These are phyloP conservation scores for Venturiaceae sp. DNA, from an alignment of 2,329 filamentous ascomycete genomes.

Conservation along the genomic window DNA sequence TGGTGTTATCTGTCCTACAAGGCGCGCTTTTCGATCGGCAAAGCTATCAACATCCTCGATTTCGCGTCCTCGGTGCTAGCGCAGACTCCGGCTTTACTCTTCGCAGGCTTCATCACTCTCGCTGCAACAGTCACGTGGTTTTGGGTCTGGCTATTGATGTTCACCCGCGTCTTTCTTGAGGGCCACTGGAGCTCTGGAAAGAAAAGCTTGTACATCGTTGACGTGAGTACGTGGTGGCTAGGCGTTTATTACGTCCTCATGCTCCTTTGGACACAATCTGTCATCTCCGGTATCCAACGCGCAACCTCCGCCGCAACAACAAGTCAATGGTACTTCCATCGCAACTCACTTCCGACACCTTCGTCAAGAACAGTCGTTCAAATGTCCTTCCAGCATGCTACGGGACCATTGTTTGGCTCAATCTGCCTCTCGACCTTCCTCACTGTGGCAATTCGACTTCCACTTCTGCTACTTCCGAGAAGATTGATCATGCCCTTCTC, in stretches of 20 bases:
- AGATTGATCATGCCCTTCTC: constrained; percentile 60
- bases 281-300: constrained; percentile 81
- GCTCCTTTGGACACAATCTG: constrained; percentile 88
- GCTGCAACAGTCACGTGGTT: constrained; percentile 75
- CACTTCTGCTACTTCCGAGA: constrained; percentile 72
- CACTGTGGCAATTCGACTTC: constrained; percentile 70
- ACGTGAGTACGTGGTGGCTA: constrained; percentile 87
- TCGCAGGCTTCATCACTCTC: constrained; percentile 74
- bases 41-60: constrained; percentile 80
- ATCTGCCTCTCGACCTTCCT: constrained; percentile 82
- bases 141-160: constrained; percentile 95
- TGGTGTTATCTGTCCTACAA: constrained; percentile 81
- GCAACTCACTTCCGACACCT: constrained; percentile 67
- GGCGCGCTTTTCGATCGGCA: constrained; percentile 69
- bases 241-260: constrained; percentile 86
- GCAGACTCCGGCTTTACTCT: constrained; percentile 71
- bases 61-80: constrained; percentile 83
- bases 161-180: constrained; percentile 89
- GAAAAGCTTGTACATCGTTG: constrained; percentile 66
- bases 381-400: constrained; percentile 72
- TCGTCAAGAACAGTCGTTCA: constrained; percentile 72
- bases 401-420: constrained; percentile 82
- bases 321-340: constrained; percentile 98
- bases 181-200: constrained; percentile 57
- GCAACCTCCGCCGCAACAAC: constrained; percentile 90